phyloP scores from a whole-genome alignment of 306 rosid species.

The Pachyrhizus erosus region DNA sequence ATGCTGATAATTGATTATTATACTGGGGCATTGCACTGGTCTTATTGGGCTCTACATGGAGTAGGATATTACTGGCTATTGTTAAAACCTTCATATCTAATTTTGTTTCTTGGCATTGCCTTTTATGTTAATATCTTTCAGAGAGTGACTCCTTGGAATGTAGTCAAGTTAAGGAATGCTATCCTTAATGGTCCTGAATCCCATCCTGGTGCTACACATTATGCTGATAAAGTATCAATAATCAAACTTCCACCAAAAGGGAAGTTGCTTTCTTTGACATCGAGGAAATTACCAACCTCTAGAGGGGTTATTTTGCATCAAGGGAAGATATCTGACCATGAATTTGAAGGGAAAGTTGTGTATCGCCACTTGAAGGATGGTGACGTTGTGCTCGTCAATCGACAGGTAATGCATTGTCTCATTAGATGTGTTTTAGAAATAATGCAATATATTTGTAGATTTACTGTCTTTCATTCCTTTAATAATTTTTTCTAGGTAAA shows the following conservation, averaged over 20 bases:
- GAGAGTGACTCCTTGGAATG: constrained; percentile 97
- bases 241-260: constrained; percentile 54
- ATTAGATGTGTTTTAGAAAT: constrained; percentile 19
- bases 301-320: constrained; percentile 71
- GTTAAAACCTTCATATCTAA: constrained; percentile 15
- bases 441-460: neutral
- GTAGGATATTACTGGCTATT: neutral
- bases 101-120: constrained; percentile 33
- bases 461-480: constrained; percentile 6
- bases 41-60: neutral
- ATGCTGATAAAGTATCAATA: constrained; percentile 62
- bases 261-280: constrained; percentile 53
- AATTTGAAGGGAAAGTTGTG: constrained; percentile 84
- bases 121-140: constrained; percentile 47
- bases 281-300: constrained; percentile 81
- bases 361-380: constrained; percentile 95
- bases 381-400: constrained; percentile 89
- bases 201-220: constrained; percentile 95
- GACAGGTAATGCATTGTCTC: constrained; percentile 73
- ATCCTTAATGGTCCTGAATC: constrained; percentile 75
- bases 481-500: neutral
- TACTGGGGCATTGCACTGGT: neutral
- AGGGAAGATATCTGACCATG: constrained; percentile 65
- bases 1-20: constrained; percentile 17
- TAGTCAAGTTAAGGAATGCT: constrained; percentile 68